These are phyloP conservation scores for Trichophyton benhamiae DNA, from an alignment of 2,329 filamentous ascomycete species.

Conservation along the genomic window DNA sequence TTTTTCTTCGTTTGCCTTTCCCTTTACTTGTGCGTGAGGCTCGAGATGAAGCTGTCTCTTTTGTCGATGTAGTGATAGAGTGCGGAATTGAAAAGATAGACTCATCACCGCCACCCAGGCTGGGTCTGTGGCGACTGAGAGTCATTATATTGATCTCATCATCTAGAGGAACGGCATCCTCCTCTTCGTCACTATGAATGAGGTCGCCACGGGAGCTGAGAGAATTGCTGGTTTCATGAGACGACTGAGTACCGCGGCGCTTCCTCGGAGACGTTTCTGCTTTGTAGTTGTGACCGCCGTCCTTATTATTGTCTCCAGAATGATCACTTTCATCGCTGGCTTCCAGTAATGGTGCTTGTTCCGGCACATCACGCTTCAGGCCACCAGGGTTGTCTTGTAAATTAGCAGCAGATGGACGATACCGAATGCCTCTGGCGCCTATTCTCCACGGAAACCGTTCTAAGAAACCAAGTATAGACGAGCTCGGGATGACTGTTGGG, in stretches of 20 bases:
- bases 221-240: slow-evolving; percentile 72
- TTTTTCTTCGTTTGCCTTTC: slow-evolving; percentile 23
- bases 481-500: slow-evolving; percentile 80
- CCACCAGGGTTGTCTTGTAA: slow-evolving; percentile 70
- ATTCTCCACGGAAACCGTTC: slow-evolving; percentile 74
- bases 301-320: slow-evolving; percentile 15
- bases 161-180: slow-evolving; percentile 83
- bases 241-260: slow-evolving; percentile 67
- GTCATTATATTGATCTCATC: slow-evolving; percentile 75
- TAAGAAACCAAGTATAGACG: slow-evolving; percentile 72
- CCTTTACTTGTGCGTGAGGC: slow-evolving; percentile 28
- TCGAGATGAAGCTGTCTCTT: slow-evolving; percentile 37
- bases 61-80: slow-evolving; percentile 37
- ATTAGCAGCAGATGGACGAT: slow-evolving; percentile 83
- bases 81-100: slow-evolving; percentile 34
- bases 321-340: slow-evolving; percentile 40
- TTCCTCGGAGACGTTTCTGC: slow-evolving; percentile 23
- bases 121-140: slow-evolving; percentile 52
- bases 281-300: slow-evolving; percentile 21
- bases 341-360: slow-evolving; percentile 60
- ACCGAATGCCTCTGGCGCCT: slow-evolving; percentile 64
- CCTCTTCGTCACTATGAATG: slow-evolving; percentile 83
- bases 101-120: slow-evolving; percentile 48
- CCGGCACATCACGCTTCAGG: slow-evolving; percentile 30
- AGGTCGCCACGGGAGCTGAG: slow-evolving; percentile 78